Conservation (phyloP, 1,284 basidiomycete genomes). For the Sparassis latifolia region DNA sequence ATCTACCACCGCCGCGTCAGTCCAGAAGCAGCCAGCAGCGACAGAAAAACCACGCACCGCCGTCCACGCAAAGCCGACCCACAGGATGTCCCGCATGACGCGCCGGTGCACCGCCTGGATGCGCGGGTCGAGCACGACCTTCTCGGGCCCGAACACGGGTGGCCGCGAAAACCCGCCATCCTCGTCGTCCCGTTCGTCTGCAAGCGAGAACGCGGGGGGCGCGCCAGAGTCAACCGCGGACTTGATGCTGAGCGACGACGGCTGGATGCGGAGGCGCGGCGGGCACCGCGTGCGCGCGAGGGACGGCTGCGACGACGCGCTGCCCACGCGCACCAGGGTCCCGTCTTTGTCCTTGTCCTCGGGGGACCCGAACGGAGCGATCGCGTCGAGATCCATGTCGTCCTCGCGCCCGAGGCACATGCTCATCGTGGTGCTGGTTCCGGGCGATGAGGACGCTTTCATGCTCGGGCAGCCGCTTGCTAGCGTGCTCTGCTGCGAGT, state of each 20-base stretch:
- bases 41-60: conserved; percentile 2
- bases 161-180: no score
- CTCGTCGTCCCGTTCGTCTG: no score
- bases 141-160: conserved; percentile 35
- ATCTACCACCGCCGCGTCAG: neutral
- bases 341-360: neutral
- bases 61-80: conserved; percentile 11
- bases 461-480: no score
- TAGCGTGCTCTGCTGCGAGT: no score
- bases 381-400: neutral
- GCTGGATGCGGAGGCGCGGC: neutral
- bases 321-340: neutral
- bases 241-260: neutral
- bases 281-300: neutral
- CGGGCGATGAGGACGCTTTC: neutral
- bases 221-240: neutral
- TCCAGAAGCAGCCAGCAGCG: neutral
- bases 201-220: conserved; percentile 11
- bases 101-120: conserved; percentile 30
- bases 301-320: neutral
- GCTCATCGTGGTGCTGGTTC: neutral
- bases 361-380: neutral
- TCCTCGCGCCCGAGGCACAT: neutral
- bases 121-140: conserved; percentile 31
- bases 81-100: conserved; percentile 26